Conservation (phyloP, 2,329 filamentous ascomycete species). For the Helotiales sp. region DNA sequence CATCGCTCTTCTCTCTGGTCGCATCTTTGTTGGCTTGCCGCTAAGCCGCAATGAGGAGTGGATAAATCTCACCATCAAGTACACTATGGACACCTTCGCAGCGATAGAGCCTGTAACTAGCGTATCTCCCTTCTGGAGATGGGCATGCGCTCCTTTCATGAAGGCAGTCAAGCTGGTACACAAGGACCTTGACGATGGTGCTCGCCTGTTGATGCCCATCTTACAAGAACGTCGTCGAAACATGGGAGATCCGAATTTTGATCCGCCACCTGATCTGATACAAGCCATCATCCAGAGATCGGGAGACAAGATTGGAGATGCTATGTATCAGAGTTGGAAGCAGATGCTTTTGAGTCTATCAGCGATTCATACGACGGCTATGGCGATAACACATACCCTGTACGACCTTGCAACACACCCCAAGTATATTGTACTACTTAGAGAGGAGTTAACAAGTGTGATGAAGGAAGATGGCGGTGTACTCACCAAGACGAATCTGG, state of each 20-base stretch:
- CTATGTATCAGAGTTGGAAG: conserved; percentile 1
- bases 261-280: conserved; percentile 4
- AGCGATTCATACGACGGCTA: conserved; percentile 50
- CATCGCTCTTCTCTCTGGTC: conserved; percentile 39
- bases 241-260: not conserved
- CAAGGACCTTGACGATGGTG: not conserved
- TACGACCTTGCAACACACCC: conserved; percentile 52
- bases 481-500: conserved; percentile 26
- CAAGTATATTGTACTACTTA: conserved; percentile 37
- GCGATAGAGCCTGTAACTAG: not conserved
- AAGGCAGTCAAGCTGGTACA: conserved; percentile 2
- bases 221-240: not conserved
- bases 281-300: not conserved
- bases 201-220: conserved; percentile 6
- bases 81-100: conserved; percentile 6
- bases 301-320: not conserved
- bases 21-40: conserved; percentile 18
- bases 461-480: conserved; percentile 38
- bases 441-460: conserved; percentile 22
- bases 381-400: conserved; percentile 48
- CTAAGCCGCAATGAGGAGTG: conserved; percentile 18
- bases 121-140: not conserved
- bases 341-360: conserved; percentile 37
- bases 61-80: conserved; percentile 18
- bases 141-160: not conserved